Conservation (phyloP, 2,329 filamentous ascomycete species). For the Diaporthe velutina region DNA sequence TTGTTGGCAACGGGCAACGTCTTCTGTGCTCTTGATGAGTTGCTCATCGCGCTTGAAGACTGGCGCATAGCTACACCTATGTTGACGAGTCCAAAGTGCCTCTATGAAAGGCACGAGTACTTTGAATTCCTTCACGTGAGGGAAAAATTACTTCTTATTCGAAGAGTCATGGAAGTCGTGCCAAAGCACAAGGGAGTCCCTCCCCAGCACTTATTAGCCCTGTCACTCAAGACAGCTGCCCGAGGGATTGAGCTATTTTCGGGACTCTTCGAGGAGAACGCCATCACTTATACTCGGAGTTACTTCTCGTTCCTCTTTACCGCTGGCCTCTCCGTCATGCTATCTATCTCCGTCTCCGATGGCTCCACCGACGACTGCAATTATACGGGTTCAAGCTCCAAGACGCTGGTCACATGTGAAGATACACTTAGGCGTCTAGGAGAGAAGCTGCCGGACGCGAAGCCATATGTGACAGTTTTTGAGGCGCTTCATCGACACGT, state of each 20-base stretch:
- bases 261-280: background rate
- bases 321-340: constrained; percentile 4
- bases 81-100: background rate
- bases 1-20: background rate
- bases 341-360: background rate
- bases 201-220: background rate
- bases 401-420: background rate
- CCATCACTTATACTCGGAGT: constrained; percentile 14
- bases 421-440: background rate
- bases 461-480: background rate
- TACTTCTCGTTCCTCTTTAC: constrained; percentile 10
- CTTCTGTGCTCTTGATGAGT: background rate
- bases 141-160: background rate
- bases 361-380: background rate
- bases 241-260: background rate
- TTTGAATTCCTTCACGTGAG: background rate
- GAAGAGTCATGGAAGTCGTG: background rate
- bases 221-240: background rate
- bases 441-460: background rate
- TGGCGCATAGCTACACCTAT: background rate
- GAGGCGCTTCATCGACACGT: background rate
- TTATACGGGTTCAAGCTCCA: background rate
- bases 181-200: constrained; percentile 11
- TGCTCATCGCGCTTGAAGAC: background rate
- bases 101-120: constrained; percentile 2